These are phyloP conservation scores for Guadua angustifolia DNA, from an alignment of 176 grass and related monocot genomes.

Conservation along the genomic window DNA sequence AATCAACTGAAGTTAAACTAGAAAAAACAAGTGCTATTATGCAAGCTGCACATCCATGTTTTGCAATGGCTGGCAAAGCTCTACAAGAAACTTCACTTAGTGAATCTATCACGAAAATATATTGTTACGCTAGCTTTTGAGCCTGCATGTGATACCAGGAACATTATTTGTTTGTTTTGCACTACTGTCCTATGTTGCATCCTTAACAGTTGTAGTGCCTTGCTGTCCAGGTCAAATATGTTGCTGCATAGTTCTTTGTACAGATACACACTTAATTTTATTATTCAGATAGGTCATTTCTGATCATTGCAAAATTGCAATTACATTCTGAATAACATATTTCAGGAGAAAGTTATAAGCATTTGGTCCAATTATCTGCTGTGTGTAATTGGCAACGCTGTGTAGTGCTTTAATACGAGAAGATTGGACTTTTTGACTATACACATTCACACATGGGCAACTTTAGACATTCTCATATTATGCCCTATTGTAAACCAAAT, in stretches of 20 bases:
- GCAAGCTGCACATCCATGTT: constrained; percentile 4
- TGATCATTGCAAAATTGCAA: neutral
- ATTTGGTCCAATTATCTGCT: neutral
- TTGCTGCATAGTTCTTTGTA: constrained; percentile 7
- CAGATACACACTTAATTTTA: neutral
- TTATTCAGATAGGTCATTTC: constrained; percentile 7
- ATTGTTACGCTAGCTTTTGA: neutral
- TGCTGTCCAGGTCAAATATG: constrained; percentile 8
- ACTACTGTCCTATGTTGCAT: neutral
- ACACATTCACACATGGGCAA: neutral
- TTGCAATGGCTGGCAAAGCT: constrained; percentile 20
- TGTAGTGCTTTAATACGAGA: neutral
- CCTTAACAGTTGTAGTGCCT: neutral
- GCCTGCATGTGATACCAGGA: neutral
- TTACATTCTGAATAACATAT: neutral
- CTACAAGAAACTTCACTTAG: neutral
- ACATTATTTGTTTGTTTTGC: neutral
- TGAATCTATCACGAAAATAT: neutral
- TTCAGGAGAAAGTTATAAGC: neutral
- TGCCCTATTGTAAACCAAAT: neutral
- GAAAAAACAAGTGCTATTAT: neutral
- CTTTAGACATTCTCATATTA: neutral
- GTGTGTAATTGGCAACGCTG: constrained; percentile 9
- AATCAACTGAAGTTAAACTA: constrained; percentile 12
- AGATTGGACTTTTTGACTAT: neutral